Base-by-base conservation (phyloP, 2,329 filamentous ascomycete genomes). In the Aspergillus quadricinctus region DNA sequence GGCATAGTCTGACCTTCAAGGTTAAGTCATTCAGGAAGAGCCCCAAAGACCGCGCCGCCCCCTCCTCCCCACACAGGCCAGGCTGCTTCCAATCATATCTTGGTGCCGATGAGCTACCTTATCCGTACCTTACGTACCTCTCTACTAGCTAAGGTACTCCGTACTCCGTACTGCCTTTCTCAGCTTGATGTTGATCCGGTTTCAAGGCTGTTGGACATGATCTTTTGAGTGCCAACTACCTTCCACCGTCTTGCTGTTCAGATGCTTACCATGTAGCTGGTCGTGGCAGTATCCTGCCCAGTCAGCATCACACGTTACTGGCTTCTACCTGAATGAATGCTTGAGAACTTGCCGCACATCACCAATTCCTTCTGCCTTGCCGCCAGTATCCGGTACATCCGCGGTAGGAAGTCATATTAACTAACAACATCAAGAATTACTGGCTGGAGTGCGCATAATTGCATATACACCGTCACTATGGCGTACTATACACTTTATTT, bases 401-500 rank as follows among this genome's bases (percentile, higher is more conserved):
- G 43, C 21, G 17, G 19, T 46, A 46, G 43, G 21, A 46, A 11
- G 19, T 46, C 43, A 46, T 37, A 37, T 41, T 35, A 49, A 41
- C 45, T 51, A 29, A n/a, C 23, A 25, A 25, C 41, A 56, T 31
- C 35, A 35, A 28, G 35, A 35, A 17, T 55, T 25, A 48, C 19
- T 53, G 52, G 23, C 25, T 40, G 29, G 5, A 53, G 40, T 35
- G 54, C 48, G 48, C 45, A 29, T 45, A 52, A 31, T 8, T 23
- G 29, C 28, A 45, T 50, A 23, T 45, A 23, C 29, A 25, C 29
- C 9, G 56, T 66, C 72, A 75, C 65, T 64, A 96, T 95, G 90
- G 81, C 78, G 61, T 94, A 70, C 61, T 65, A 92, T 78, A 72
- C 95, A 61, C 84, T 96, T 77, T 96, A 92, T 78, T 86, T 84